phyloP scores from a whole-genome alignment of 2,329 filamentous ascomycete genomes.

The Fusarium continuum region DNA sequence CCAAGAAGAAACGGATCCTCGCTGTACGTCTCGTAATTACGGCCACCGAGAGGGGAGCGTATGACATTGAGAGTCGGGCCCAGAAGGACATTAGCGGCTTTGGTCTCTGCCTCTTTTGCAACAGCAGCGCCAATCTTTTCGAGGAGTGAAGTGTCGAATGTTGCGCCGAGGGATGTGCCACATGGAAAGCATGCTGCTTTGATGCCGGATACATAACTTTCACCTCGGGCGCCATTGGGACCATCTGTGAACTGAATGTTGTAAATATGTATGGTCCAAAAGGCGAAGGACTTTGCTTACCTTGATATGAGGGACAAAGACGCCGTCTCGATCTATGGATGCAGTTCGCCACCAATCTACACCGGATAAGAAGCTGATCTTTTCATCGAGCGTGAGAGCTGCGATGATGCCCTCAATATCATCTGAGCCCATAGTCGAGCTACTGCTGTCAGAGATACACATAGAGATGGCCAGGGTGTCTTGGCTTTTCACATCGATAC shows the following conservation, averaged over 20 bases:
- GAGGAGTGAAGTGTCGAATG: neutral
- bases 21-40: conserved; percentile 13
- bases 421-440: no score
- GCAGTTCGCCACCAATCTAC: conserved; percentile 14
- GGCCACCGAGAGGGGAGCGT: neutral
- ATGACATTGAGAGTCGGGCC: conserved; percentile 11
- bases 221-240: neutral
- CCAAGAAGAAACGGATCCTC: conserved; percentile 1
- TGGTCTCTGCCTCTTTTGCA: neutral
- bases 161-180: neutral
- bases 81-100: conserved; percentile 4
- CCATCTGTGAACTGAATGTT: no score
- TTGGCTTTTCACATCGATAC: no score
- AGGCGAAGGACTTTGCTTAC: neutral
- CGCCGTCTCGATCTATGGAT: neutral
- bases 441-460: no score
- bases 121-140: no score
- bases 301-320: conserved; percentile 9
- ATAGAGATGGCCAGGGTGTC: no score
- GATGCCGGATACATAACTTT: conserved; percentile 12
- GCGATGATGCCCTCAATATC: no score
- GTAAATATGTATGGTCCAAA: no score
- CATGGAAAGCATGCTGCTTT: conserved; percentile 12
- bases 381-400: neutral
- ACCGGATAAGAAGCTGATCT: neutral